Percentiles rank a stretch among this genome's conserved stretches.
phyloP scores from a whole-genome alignment of 164 flowering plant genomes.

The Vitis rotundifolia region DNA sequence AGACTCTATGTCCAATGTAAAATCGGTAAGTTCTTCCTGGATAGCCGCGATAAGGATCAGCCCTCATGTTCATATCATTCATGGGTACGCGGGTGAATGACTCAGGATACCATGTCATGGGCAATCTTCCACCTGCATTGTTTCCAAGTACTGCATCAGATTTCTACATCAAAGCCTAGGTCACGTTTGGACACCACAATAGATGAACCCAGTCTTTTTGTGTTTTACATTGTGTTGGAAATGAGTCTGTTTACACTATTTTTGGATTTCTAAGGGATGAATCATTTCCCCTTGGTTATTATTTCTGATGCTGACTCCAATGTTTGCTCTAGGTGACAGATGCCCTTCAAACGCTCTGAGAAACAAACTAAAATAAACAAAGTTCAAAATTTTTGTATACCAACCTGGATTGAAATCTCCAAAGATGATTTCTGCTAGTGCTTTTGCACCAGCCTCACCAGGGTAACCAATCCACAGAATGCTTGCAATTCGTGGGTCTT shows the following conservation, averaged over 20 bases:
- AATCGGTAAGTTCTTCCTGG: constrained; percentile 94
- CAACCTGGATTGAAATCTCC: constrained; percentile 88
- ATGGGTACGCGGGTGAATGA: constrained; percentile 76
- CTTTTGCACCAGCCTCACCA: constrained; percentile 86
- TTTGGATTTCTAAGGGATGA: neutral
- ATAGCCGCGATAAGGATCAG: constrained; percentile 67
- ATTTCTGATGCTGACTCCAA: neutral
- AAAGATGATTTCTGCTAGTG: constrained; percentile 77
- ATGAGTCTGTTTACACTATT: neutral
- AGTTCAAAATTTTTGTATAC: constrained; percentile 14
- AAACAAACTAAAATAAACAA: neutral
- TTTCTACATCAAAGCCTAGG: neutral
- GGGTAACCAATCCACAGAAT: constrained; percentile 96
- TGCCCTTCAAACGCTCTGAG: too few species aligned
- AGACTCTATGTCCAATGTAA: constrained; percentile 65
- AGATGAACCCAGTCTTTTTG: neutral
- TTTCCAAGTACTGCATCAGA: constrained; percentile 1
- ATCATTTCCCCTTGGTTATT: neutral
- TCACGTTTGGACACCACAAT: neutral
- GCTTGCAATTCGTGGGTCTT: constrained; percentile 60
- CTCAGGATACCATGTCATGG: constrained; percentile 96
- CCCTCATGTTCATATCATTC: constrained; percentile 90
- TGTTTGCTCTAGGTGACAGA: too few species aligned
- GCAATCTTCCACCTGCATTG: constrained; percentile 78
- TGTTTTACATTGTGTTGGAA: neutral